Base-by-base conservation (phyloP, 352 stramenopile genomes). In the Phytopythium litorale region DNA sequence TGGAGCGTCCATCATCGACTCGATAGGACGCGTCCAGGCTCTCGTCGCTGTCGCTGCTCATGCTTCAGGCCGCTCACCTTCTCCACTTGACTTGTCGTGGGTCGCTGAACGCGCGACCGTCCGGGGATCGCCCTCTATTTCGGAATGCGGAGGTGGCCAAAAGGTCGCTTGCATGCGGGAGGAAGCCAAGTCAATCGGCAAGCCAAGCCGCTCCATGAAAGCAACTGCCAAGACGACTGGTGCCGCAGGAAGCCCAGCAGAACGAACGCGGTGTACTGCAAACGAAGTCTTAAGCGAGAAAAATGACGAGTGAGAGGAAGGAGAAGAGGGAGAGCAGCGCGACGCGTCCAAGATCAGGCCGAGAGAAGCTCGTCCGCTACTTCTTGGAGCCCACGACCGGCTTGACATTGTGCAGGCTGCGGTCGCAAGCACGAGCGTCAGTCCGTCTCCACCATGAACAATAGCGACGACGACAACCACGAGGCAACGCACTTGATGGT, bases 401-500 rank as follows among this genome's bases (percentile, higher is more conserved):
- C 69, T 88, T 90, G 60, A 90, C 77, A 30, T 83, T 88, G 73
- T 88, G 81, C 38, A 88, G 63, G 46, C 78, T 87, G 56, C 33
- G 9, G 33, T 38, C 33, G 5, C 33, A 11, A 0, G 6, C 33
- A 38, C 33, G 33, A 63, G 5, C 37, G 49, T 62, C 32, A 55
- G 38, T 71, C 28, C 70, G 62, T 45, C 53, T 28, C 30, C 25
- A 55, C 18, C 28, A 46, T 7, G 23, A 9, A 52, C 15, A 13
- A 12, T 18, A 30, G 45, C 23, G n/a, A 12, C 8, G 4, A 37
- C 23, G 18, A 46, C 13, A 62, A 1, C 28, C 28, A 30, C 28
- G 28, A 30, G 2, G 57, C 7, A 35, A 80, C 81, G 32, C 73
- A 92, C 83, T 90, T 87, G 72, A 92, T 89, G 28, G 84, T 91